phyloP scores from a whole-genome alignment of 495 filamentous ascomycete genomes.

The Penicillium turbatum region DNA sequence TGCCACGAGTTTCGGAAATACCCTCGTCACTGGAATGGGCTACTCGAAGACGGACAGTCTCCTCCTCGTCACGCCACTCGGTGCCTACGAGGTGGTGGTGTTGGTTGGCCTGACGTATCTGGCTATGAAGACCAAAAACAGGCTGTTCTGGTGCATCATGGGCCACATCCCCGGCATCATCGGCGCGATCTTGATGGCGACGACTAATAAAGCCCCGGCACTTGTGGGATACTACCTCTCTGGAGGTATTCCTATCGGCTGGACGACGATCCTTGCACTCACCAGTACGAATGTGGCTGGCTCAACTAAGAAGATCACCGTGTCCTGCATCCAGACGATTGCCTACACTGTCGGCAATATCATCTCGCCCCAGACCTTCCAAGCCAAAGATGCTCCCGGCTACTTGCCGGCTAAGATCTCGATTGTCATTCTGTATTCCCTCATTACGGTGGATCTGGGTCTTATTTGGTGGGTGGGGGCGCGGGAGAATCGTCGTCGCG shows the following conservation, averaged over 20 bases:
- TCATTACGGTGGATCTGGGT: constrained; percentile 34
- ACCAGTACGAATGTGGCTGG: constrained; percentile 55
- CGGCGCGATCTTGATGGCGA: constrained; percentile 50
- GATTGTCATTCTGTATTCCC: constrained; percentile 51
- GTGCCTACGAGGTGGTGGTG: constrained; percentile 54
- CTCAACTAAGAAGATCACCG: constrained; percentile 55
- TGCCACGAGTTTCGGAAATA: constrained; percentile 30
- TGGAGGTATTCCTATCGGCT: constrained; percentile 33
- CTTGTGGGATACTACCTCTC: constrained; percentile 52
- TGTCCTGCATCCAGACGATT: constrained; percentile 57
- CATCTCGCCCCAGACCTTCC: constrained; percentile 47
- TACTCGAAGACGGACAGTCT: constrained; percentile 45
- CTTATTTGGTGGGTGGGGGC: constrained; percentile 44
- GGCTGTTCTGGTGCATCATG: constrained; percentile 22
- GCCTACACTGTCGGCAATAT: constrained; percentile 56
- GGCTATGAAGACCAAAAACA: constrained; percentile 45
- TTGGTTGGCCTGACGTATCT: constrained; percentile 51
- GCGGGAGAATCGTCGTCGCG: constrained; percentile 43
- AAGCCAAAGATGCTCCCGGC: constrained; percentile 43
- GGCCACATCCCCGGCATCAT: constrained; percentile 39
- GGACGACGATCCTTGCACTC: constrained; percentile 47
- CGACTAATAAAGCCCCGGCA: constrained; percentile 12
- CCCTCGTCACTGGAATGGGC: constrained; percentile 29
- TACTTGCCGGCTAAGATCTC: constrained; percentile 60
- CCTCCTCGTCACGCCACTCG: constrained; percentile 56